Evolutionary conservation across 495 filamentous ascomycete species (phyloP).

Genomic region (Trypethelium eluteriae): DNA sequence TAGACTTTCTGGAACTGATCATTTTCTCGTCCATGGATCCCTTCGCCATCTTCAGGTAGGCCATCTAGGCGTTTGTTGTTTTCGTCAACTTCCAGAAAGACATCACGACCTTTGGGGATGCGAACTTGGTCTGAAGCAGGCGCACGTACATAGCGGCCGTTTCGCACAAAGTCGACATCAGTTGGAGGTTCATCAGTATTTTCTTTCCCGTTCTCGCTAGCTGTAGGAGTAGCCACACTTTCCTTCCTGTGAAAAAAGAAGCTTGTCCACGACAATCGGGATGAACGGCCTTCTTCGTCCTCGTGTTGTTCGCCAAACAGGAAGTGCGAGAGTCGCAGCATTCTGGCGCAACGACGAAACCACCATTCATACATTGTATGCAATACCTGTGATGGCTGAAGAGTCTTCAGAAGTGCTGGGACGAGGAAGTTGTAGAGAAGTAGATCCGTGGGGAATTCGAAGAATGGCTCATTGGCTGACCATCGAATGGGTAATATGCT

Average conservation of each 20-base stretch:
- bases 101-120: slow-evolving; percentile 70
- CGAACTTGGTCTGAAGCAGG: slow-evolving; percentile 90
- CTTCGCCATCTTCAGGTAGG: slow-evolving; percentile 48
- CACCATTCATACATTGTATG: slow-evolving; percentile 89
- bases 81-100: slow-evolving; percentile 76
- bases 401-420: slow-evolving; percentile 70
- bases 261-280: slow-evolving; percentile 48
- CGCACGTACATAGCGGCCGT: slow-evolving; percentile 82
- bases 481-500: slow-evolving; percentile 83
- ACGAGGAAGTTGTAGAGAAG: slow-evolving; percentile 95
- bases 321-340: slow-evolving; percentile 78
- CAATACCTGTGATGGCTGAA: slow-evolving; percentile 75
- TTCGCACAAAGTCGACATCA: slow-evolving; percentile 50
- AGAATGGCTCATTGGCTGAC: slow-evolving; percentile 78
- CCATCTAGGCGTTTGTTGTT: slow-evolving; percentile 59
- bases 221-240: slow-evolving; percentile 43
- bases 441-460: slow-evolving; percentile 91
- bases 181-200: slow-evolving; percentile 26
- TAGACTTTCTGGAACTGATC: slow-evolving; percentile 75
- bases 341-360: slow-evolving; percentile 80
- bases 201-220: slow-evolving; percentile 33
- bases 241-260: slow-evolving; percentile 36
- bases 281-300: slow-evolving; percentile 73
- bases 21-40: slow-evolving; percentile 57
- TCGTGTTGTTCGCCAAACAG: slow-evolving; percentile 72